Percentiles rank a stretch among this genome's conserved stretches.
phyloP scores from a whole-genome alignment of 306 rosid species.

The Quillaja saponaria region DNA sequence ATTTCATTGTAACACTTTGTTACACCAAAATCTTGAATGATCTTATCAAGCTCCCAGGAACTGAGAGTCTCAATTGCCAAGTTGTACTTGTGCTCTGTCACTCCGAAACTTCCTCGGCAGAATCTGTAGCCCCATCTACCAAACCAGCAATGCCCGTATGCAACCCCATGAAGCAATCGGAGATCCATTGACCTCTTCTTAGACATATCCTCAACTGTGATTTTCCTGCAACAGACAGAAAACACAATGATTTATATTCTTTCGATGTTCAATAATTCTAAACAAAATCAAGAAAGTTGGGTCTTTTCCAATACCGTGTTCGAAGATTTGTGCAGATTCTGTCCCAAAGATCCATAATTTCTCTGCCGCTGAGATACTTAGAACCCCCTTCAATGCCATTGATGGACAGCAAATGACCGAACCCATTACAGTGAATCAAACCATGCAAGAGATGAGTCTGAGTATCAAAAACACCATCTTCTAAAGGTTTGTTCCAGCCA shows the following conservation, averaged over 20 bases:
- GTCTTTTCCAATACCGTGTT: conserved; percentile 48
- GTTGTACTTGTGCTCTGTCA: conserved; percentile 48
- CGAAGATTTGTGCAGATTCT: conserved; percentile 64
- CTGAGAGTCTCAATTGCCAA: conserved; percentile 60
- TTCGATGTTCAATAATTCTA: neutral
- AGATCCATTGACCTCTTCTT: conserved; percentile 81
- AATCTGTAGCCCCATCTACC: conserved; percentile 89
- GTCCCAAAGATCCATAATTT: conserved; percentile 88
- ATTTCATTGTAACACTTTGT: conserved; percentile 43
- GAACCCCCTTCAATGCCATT: conserved; percentile 91
- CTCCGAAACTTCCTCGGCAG: conserved; percentile 76
- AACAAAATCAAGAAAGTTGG: neutral
- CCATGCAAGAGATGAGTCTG: conserved; percentile 74
- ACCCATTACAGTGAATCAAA: conserved; percentile 75
- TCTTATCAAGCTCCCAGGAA: conserved; percentile 56
- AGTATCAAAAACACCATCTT: conserved; percentile 50
- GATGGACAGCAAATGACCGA: conserved; percentile 75
- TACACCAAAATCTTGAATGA: conserved; percentile 40
- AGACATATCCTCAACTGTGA: conserved; percentile 68
- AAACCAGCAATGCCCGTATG: conserved; percentile 88
- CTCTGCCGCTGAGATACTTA: conserved; percentile 67
- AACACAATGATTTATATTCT: conserved; percentile 1
- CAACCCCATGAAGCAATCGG: conserved; percentile 82
- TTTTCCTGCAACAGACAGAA: conserved; percentile 49
- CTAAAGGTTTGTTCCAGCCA: conserved; percentile 71